Evolutionary conservation across 345 rosid genomes (phyloP).

Genomic region (Zanthoxylum bungeanum): DNA sequence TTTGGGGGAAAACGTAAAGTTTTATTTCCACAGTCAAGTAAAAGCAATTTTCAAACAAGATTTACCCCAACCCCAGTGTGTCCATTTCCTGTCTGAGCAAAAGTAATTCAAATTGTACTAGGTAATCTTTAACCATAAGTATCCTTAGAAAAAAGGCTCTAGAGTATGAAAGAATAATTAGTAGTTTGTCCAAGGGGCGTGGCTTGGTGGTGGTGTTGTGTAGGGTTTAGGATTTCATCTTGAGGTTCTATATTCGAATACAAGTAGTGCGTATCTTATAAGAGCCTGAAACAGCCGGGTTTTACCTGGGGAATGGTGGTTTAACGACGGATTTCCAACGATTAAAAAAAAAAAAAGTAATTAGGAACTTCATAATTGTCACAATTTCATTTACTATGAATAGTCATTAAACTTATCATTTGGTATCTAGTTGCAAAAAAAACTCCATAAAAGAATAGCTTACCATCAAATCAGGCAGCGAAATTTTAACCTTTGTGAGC

Average conservation of each 20-base stretch:
- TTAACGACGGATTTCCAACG: too few species aligned
- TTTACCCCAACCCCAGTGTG: neutral
- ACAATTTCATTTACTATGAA: neutral
- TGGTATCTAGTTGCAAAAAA: neutral
- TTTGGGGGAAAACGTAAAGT: neutral
- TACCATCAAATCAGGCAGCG: slow-evolving; percentile 75
- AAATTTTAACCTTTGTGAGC: slow-evolving; percentile 82
- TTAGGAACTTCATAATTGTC: neutral
- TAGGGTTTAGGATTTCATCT: too few species aligned
- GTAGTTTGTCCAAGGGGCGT: too few species aligned
- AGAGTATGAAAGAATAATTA: too few species aligned
- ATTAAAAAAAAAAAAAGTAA: too few species aligned
- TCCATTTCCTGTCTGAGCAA: neutral
- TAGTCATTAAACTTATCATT: neutral
- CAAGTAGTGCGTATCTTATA: too few species aligned
- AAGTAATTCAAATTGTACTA: neutral
- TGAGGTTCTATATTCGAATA: too few species aligned
- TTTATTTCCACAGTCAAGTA: neutral
- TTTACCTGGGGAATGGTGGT: too few species aligned
- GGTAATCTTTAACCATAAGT: neutral
- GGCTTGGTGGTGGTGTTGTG: too few species aligned
- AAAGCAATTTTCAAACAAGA: slow-evolving; percentile 1
- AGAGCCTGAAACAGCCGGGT: too few species aligned
- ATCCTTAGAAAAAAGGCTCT: neutral
- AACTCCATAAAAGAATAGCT: slow-evolving; percentile 19